Evolutionary conservation across 352 stramenopile genomes (phyloP), one percentile per base, ranked within the genome.

Genomic region (Pythium scleroteichum): DNA sequence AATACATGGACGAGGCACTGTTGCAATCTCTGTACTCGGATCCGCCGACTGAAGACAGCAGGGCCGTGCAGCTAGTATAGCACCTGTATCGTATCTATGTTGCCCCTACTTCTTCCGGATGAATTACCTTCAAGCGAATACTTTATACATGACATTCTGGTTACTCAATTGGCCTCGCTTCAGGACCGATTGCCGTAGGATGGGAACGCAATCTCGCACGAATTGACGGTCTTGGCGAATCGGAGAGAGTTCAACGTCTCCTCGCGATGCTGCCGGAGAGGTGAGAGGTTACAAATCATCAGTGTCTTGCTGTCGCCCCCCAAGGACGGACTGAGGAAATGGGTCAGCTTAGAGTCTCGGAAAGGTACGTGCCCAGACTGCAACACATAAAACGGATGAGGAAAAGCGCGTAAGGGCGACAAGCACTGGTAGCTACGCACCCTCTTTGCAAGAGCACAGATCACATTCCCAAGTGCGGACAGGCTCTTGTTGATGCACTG

Each of bases 281-380:
- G 88, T 32, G 86, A 96, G 32, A 97, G 64, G 48, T 94, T 96
- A 66, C 85, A 95, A 51, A 97, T 97, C 88, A 97, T 96, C 35
- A 96, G 75, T 20, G 87, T 94, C 66, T 95, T 94, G 71, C 86
- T 94, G 48, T 96, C 87, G 45, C 83, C 84, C 23, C 87, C 87
- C 3, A 96, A 80, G 3, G 82, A 92, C 3, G 87, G 83, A 56
- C 90, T 90, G 26, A 97, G 48, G 24, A 97, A 82, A 53, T 93
- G 80, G 27, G 88, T 97, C 53, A 96, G 69, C 71, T 96, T 96
- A 7, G 86, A 94, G 59, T 95, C 85, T n/a, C 88, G 85, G 64
- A 94, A 97, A 9, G 88, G 88, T 19, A 96, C 75, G 46, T 96
- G 88, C 0, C 67, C 29, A 14, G 82, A 88, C 82, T 90, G 39